Base-by-base conservation (phyloP, 495 filamentous ascomycete genomes). In the Cercophora newfieldiana region DNA sequence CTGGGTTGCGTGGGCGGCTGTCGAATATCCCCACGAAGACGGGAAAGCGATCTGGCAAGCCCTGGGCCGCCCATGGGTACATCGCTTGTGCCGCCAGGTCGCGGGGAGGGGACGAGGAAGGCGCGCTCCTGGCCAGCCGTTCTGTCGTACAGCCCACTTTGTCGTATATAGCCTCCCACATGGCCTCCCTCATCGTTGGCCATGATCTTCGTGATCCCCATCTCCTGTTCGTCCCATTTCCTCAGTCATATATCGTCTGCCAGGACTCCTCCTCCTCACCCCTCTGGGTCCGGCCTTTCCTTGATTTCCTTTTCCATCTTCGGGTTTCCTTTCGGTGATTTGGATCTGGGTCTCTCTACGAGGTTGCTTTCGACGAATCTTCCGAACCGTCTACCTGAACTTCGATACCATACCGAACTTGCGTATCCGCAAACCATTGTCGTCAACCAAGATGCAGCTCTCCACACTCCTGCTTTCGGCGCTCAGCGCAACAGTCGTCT, bases 401-500 rank as follows among this genome's bases (percentile, higher is more conserved):
- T 12, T n/a, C 47, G 30, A 62, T 48, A 66, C 63, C 29, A 72
- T 12, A 54, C 50, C 33, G n/a, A n/a, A 53, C 57, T 47, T 49
- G 44, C 28, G 59, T 47, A 55, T 47, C 51, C 30, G 16, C 59
- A 47, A 44, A 51, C 37, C 30, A 25, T 7, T 22, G 18, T 51
- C 25, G 54, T 22, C 25, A 55, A 64, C 60, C 59, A 79, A 71
- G 44, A 85, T 86, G 83, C 75, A 76, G 62, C 74, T 72, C 66
- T 79, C 78, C 59, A 72, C 80, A 60, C 65, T 83, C 64, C 65
- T 85, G 24, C 69, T 77, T 22, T 78, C 83, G 33, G 75, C 80
- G 59, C 77, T 86, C 63, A 75, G 76, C 73, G 79, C 78, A 68
- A 73, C 77, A 29, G 22, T 18, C 54, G 81, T 75, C 66, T 72